Evolutionary conservation across 2,329 filamentous ascomycete species (phyloP).

Genomic region (Cladosporium sp.): DNA sequence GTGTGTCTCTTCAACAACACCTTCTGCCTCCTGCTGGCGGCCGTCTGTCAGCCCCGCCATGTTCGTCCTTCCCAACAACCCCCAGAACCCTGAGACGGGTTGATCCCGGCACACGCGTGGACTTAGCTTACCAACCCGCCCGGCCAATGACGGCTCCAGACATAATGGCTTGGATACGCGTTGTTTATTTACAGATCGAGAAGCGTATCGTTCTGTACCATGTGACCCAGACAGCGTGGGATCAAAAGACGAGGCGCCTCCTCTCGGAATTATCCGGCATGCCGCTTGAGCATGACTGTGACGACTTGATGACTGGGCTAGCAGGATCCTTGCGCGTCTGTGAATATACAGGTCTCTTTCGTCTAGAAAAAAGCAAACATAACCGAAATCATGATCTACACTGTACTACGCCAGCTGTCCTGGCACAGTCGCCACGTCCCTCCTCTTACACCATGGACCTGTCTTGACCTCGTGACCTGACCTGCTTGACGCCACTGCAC

Average conservation of each 20-base stretch:
- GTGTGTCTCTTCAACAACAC: neutral
- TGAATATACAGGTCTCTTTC: too few species aligned
- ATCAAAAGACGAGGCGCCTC: neutral
- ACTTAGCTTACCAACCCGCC: conserved; percentile 1
- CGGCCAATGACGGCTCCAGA: conserved; percentile 1
- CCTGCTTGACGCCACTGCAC: too few species aligned
- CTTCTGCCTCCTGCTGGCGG: too few species aligned
- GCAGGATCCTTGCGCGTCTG: too few species aligned
- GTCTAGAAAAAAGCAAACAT: too few species aligned
- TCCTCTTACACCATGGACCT: too few species aligned
- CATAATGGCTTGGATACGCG: neutral
- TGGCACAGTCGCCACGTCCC: too few species aligned
- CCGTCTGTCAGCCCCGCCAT: too few species aligned
- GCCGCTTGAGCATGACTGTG: neutral
- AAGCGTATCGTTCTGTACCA: neutral
- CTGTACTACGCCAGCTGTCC: neutral
- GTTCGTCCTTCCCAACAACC: neutral
- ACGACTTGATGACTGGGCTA: too few species aligned
- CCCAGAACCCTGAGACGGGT: neutral
- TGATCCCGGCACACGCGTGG: conserved; percentile 2
- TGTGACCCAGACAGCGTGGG: neutral
- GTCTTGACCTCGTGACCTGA: too few species aligned
- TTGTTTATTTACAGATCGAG: conserved; percentile 1
- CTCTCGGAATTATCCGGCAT: neutral
- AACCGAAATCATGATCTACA: neutral